Percentiles rank a stretch among this genome's conserved stretches.
Evolutionary conservation across 2,329 filamentous ascomycete genomes (phyloP).

Genomic region (Exserohilum rostratum): DNA sequence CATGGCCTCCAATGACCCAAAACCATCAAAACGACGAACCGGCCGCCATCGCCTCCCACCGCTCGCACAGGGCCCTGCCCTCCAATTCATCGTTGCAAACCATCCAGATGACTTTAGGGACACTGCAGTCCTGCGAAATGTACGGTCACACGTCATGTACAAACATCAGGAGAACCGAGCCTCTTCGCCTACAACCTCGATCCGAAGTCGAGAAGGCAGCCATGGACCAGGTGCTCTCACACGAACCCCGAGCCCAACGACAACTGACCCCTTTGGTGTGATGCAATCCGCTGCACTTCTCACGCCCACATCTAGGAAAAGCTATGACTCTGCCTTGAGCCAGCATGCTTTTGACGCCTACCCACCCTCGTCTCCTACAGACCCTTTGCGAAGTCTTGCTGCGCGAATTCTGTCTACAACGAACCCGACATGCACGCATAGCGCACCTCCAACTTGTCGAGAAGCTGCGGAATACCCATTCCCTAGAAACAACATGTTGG

Average conservation of each 20-base stretch:
- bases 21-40: conserved; percentile 31
- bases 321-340: conserved; percentile 23
- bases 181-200: conserved; percentile 22
- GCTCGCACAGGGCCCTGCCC: conserved; percentile 37
- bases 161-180: conserved; percentile 36
- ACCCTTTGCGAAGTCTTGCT: conserved; percentile 30
- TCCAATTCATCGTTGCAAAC: conserved; percentile 44
- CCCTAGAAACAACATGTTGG: conserved; percentile 6
- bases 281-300: conserved; percentile 18
- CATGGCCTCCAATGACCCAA: conserved; percentile 33
- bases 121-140: conserved; percentile 40
- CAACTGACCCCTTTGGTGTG: conserved; percentile 20
- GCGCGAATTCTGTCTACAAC: conserved; percentile 33
- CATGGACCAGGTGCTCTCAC: conserved; percentile 14
- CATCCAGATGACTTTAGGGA: conserved; percentile 44
- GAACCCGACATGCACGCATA: conserved; percentile 26
- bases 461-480: conserved; percentile 35
- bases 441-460: conserved; percentile 30
- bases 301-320: conserved; percentile 9
- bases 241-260: conserved; percentile 32
- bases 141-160: conserved; percentile 48
- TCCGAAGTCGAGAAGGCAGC: conserved; percentile 24
- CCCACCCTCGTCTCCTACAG: conserved; percentile 25
- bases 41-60: conserved; percentile 42
- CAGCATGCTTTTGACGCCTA: conserved; percentile 24